Base-by-base conservation (phyloP, 805 yeast genomes). In the Maudiozyma barnettii region DNA sequence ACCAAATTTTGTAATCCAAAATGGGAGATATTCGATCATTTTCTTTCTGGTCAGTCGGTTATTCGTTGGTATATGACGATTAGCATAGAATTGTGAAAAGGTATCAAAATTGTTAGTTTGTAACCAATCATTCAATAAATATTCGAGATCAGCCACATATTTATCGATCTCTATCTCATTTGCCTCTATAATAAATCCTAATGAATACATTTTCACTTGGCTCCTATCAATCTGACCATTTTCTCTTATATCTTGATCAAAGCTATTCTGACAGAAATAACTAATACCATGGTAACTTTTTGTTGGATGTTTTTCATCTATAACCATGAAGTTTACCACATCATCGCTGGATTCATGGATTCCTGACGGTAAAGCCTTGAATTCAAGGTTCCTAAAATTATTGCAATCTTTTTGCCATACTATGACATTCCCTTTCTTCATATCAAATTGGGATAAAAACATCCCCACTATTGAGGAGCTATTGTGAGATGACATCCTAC, bases 281-380 rank as follows among this genome's bases (percentile, higher is more conserved):
- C 81, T 69, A 0, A 79, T 60, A 2, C 85, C 84, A 45, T 73
- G 70, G n/a, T 52, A 51, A 12, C 47, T 46, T 1, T 54, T 50
- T 2, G 3, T 46, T 51, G 9, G 56, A 48, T 10, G 51, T 47
- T n/a, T 54, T 50, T 7, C 43, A 5, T 56, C 48, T 8, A 70
- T 65, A 6, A 68, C 60, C 2, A 71, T 73, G 61, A 82, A 81
- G 45, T 76, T 74, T 1, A 82, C 69, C 1, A 76, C 74, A 56
- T 82, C 89, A 13, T 61, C 60, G 2, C 69, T 68, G 4, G 51
- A 47, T 13, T 75, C 70, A 56, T 82, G 89, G 2, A 81, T 66
- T 1, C 90, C 88, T 0, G 86, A 79, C 0, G 89, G 89, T 40
- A 82, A 63, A n/a, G 81, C 69, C 52, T 78, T 76, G 63, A 73